These are phyloP conservation scores for Prototheca stagnorum DNA, from an alignment of 163 green algal species.

Conservation along the genomic window DNA sequence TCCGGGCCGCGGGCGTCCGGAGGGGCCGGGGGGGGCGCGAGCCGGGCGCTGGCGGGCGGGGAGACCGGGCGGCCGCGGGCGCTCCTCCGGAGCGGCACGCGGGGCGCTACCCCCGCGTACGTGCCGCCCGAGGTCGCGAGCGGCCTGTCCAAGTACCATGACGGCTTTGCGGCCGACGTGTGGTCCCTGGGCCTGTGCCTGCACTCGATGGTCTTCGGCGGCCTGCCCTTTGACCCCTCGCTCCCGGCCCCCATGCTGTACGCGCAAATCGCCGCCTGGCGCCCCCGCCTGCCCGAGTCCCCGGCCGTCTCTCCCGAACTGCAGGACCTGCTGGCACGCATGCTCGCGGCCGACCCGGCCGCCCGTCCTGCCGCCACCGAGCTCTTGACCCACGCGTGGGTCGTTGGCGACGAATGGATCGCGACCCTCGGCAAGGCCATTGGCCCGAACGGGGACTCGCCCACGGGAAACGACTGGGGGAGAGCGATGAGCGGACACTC, in stretches of 20 bases:
- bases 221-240: conserved; percentile 18
- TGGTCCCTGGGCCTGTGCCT: conserved; percentile 40
- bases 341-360: conserved; percentile 8
- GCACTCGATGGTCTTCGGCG: conserved; percentile 35
- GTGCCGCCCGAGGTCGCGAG: conserved; percentile 37
- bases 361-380: conserved; percentile 11
- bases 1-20: too few species aligned
- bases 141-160: conserved; percentile 19
- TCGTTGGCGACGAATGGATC: conserved; percentile 7
- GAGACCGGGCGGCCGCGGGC: too few species aligned
- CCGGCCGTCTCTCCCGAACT: conserved; percentile 10
- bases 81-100: too few species aligned
- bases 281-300: conserved; percentile 8
- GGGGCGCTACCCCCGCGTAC: conserved; percentile 59
- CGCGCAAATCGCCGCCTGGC: conserved; percentile 5
- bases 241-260: conserved; percentile 14
- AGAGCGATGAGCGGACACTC: too few species aligned
- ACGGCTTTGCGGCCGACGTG: conserved; percentile 22
- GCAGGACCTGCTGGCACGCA: conserved; percentile 16
- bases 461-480: too few species aligned
- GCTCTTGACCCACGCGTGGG: conserved; percentile 21
- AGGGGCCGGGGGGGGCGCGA: too few species aligned
- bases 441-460: background rate
- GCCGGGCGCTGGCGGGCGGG: too few species aligned
- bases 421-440: background rate